Evolutionary conservation across 202 grass and related monocot genomes (phyloP), one percentile per base, ranked within the genome.

Genomic region (Cymbopogon flexuosus): DNA sequence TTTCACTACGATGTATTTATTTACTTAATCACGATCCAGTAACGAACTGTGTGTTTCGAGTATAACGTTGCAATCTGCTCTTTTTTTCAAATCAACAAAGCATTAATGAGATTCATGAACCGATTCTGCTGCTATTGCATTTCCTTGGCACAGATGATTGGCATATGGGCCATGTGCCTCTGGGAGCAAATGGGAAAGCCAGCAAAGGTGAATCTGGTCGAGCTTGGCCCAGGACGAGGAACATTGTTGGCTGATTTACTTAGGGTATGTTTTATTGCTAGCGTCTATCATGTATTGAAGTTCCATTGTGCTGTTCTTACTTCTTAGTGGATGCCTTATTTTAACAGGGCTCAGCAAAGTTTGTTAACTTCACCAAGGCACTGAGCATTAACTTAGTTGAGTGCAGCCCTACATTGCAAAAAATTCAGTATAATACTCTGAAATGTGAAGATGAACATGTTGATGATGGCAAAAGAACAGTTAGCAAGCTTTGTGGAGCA

Each of bases 171-270:
- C 5, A 89, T 94, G 90, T 95, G 88, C 80, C 87, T 98, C n/a
- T 98, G 92, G 92, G 88, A 98, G 82, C 92, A 98, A 89, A 93
- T 98, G 90, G 95, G 88, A 22, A 77, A 83, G 68, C 92, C 95
- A 33, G 79, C 84, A 42, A 91, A 86, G 63, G 90, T 98, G 43
- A 98, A 98, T 84, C 77, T 98, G 74, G 85, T 95, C 37, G 95
- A 98, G 84, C 95, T 98, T 77, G 95, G 92, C 58, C 95, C 88
- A 64, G 95, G 92, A 34, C 84, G 95, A 27, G 95, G 92, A 79
- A 98, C 95, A n/a, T 88, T 95, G 51, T 87, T 95, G 82, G 89
- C 84, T 37, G 95, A 98, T 89, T 86, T 98, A 78, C 90, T 98
- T 21, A 84, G 82, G 79, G 95, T 98, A 89, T 82, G 82, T 13